These are phyloP conservation scores for Paecilomyces fulvus DNA, from an alignment of 2,329 filamentous ascomycete genomes.

Conservation along the genomic window DNA sequence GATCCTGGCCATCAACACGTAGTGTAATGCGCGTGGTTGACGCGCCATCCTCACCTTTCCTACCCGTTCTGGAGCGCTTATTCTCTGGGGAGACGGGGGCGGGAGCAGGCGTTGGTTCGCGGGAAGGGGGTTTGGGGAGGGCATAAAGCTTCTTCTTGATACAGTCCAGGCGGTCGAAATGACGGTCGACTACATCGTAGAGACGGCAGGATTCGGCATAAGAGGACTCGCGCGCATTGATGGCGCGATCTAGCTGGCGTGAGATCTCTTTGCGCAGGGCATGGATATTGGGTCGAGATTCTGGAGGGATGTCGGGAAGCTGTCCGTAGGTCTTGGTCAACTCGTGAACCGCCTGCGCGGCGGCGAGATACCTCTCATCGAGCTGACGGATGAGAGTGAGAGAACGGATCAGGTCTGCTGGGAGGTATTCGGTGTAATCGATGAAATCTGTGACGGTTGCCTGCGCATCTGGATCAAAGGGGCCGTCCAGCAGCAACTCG, in stretches of 20 bases:
- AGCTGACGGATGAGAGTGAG: constrained; percentile 50
- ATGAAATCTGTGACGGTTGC: constrained; percentile 60
- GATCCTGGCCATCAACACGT: constrained; percentile 25
- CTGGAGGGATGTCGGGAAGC: constrained; percentile 43
- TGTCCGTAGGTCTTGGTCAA: constrained; percentile 36
- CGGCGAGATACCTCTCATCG: constrained; percentile 37
- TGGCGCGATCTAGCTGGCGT: constrained; percentile 44
- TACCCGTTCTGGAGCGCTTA: constrained; percentile 33
- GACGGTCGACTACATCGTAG: constrained; percentile 49
- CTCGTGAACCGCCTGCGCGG: constrained; percentile 33
- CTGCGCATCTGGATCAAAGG: constrained; percentile 55
- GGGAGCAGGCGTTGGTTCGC: constrained; percentile 49
- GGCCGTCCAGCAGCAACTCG: constrained; percentile 38
- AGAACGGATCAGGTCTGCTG: constrained; percentile 55
- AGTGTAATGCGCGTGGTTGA: constrained; percentile 34
- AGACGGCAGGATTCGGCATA: constrained; percentile 49
- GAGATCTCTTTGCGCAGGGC: constrained; percentile 50
- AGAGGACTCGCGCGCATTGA: constrained; percentile 48
- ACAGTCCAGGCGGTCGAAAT: constrained; percentile 48
- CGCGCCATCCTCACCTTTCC: constrained; percentile 27
- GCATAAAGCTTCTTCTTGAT: constrained; percentile 56
- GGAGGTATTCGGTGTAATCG: constrained; percentile 62
- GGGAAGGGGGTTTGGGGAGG: constrained; percentile 51
- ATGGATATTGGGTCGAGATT: constrained; percentile 44
- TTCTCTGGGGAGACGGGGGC: constrained; percentile 11